Evolutionary conservation across 1,284 basidiomycete genomes (phyloP).

Genomic region (Tilletia indica): DNA sequence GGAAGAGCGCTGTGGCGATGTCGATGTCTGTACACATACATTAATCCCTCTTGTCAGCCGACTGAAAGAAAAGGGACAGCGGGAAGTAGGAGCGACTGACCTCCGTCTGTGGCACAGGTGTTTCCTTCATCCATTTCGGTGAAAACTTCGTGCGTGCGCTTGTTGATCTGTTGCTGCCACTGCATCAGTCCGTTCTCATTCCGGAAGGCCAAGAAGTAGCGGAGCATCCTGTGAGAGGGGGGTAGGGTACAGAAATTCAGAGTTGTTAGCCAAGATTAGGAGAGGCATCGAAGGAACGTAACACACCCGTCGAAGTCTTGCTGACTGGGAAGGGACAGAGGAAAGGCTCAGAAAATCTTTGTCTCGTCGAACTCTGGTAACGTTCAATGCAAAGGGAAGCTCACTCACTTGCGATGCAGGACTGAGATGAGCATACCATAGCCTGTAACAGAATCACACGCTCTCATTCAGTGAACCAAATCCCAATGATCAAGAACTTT

Average conservation of each 20-base stretch:
- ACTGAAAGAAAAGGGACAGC: neutral
- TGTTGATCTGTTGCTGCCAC: slow-evolving; percentile 34
- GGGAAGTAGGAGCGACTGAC: slow-evolving; percentile 13
- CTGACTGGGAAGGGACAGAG: slow-evolving; percentile 19
- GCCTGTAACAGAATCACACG: slow-evolving; percentile 15
- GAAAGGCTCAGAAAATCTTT: neutral
- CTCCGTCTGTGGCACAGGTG: slow-evolving; percentile 45
- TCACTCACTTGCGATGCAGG: slow-evolving; percentile 36
- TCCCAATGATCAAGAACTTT: neutral
- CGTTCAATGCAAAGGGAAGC: neutral
- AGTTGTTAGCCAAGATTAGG: neutral
- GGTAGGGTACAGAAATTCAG: neutral
- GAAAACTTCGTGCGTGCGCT: slow-evolving; percentile 26
- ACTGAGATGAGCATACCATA: slow-evolving; percentile 50
- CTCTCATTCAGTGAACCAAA: neutral
- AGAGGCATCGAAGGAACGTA: neutral
- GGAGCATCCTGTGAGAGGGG: slow-evolving; percentile 27
- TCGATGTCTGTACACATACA: slow-evolving; percentile 33
- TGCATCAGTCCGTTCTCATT: slow-evolving; percentile 46
- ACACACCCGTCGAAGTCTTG: slow-evolving; percentile 37
- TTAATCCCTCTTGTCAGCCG: neutral
- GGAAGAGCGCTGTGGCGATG: slow-evolving; percentile 44
- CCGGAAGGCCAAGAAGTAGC: slow-evolving; percentile 38
- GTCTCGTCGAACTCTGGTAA: no score
- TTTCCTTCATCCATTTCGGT: slow-evolving; percentile 37